Evolutionary conservation across 2,329 filamentous ascomycete species (phyloP).

Genomic region (Drechslera avenae): DNA sequence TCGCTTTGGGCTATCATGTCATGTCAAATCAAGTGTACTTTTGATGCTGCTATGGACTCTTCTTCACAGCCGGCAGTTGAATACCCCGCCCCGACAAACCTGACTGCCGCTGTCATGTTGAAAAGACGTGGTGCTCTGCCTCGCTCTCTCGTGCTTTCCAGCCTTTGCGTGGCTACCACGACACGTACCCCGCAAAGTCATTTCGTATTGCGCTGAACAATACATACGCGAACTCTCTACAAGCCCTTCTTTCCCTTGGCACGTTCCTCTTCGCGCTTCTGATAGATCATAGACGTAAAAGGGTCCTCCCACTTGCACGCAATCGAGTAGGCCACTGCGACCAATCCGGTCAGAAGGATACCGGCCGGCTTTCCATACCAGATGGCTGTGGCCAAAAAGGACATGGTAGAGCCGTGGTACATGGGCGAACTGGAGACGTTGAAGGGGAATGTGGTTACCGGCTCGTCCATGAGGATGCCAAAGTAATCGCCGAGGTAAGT

Average conservation of each 20-base stretch:
- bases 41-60: slow-evolving; percentile 12
- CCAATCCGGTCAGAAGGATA: slow-evolving; percentile 73
- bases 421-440: slow-evolving; percentile 89
- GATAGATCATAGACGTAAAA: slow-evolving; percentile 92
- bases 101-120: slow-evolving; percentile 11
- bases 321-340: slow-evolving; percentile 77
- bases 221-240: slow-evolving; percentile 2
- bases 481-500: slow-evolving; percentile 99
- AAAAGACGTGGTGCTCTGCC: slow-evolving; percentile 9
- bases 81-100: slow-evolving; percentile 10
- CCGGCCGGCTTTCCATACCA: slow-evolving; percentile 88
- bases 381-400: slow-evolving; percentile 86
- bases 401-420: slow-evolving; percentile 94
- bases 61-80: slow-evolving; percentile 14
- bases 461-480: slow-evolving; percentile 93
- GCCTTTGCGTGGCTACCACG: background rate
- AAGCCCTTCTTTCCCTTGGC: slow-evolving; percentile 46
- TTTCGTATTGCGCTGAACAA: background rate
- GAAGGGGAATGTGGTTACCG: slow-evolving; percentile 95
- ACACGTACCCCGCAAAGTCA: background rate
- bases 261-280: slow-evolving; percentile 71
- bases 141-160: background rate
- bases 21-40: slow-evolving; percentile 17
- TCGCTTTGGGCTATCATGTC: slow-evolving; percentile 22
- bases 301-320: slow-evolving; percentile 90